Percentiles rank a stretch among this genome's conserved stretches.
These are phyloP conservation scores for Puccinia sorghi DNA, from an alignment of 1,284 basidiomycete genomes.

Conservation along the genomic window DNA sequence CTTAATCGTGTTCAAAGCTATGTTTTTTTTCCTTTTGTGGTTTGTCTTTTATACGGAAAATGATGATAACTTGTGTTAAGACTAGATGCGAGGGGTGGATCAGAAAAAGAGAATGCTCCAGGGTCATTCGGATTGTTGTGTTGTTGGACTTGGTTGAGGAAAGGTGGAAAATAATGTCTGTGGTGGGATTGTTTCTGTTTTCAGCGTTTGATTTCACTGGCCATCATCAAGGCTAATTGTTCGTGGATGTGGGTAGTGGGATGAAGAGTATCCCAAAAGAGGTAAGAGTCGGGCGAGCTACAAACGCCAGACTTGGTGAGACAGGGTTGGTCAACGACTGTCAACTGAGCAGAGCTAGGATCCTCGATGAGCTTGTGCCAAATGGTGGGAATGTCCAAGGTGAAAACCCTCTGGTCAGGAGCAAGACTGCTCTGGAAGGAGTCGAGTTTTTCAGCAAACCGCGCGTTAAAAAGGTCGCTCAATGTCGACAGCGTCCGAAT, in stretches of 20 bases:
- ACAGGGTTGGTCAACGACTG: conserved; percentile 32
- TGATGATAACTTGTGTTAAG: no score
- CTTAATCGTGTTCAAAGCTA: no score
- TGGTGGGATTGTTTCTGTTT: neutral
- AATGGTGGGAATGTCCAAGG: conserved; percentile 33
- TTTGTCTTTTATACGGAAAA: no score
- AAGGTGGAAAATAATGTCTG: neutral
- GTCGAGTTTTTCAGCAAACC: conserved; percentile 21
- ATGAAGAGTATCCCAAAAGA: conserved; percentile 47
- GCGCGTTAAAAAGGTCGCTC: conserved; percentile 27
- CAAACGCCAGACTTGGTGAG: conserved; percentile 27
- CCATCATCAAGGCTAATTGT: conserved; percentile 35
- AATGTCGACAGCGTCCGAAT: conserved; percentile 14
- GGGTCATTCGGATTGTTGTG: no score
- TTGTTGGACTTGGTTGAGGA: no score
- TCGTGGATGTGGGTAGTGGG: conserved; percentile 31
- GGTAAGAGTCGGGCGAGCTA: conserved; percentile 8
- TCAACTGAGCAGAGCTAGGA: neutral
- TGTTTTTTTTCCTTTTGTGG: no score
- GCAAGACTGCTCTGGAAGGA: conserved; percentile 22
- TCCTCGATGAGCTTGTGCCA: conserved; percentile 32
- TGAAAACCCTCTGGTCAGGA: conserved; percentile 25
- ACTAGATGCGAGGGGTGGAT: no score
- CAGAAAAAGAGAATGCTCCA: no score
- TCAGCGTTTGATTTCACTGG: conserved; percentile 20